Evolutionary conservation across 139 green algal genomes (phyloP).

Genomic region (Monoraphidium neglectum): DNA sequence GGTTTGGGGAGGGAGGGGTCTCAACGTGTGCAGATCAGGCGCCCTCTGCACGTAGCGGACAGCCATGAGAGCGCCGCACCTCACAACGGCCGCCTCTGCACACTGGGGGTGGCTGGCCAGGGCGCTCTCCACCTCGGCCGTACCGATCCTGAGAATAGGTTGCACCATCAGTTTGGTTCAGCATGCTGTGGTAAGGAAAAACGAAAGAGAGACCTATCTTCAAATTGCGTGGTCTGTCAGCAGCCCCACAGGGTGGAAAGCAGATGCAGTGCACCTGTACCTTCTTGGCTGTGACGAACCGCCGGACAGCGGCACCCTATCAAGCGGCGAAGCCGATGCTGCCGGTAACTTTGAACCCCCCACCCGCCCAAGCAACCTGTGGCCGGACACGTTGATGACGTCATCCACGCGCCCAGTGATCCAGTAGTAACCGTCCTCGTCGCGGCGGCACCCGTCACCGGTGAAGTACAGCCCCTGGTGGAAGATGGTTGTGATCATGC

Average conservation of each 20-base stretch:
- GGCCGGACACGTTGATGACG: slow-evolving; percentile 93
- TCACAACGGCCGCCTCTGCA: slow-evolving; percentile 92
- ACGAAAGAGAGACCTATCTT: no score
- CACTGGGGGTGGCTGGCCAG: slow-evolving; percentile 77
- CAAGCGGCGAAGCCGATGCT: no score
- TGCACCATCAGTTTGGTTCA: no score
- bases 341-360: no score
- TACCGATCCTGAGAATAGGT: slow-evolving; percentile 68
- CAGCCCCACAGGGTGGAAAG: no score
- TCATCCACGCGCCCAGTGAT: slow-evolving; percentile 95
- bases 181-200: no score
- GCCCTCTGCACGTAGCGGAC: slow-evolving; percentile 6
- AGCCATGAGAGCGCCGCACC: no score
- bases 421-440: slow-evolving; percentile 76
- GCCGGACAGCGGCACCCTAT: no score
- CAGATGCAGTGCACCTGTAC: no score
- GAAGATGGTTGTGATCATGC: background rate
- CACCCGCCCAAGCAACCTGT: slow-evolving; percentile 48
- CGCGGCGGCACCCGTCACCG: slow-evolving; percentile 63
- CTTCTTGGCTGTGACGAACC: no score
- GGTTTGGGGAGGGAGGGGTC: no score
- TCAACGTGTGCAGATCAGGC: background rate
- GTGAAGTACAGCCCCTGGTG: slow-evolving; percentile 92
- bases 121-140: slow-evolving; percentile 94
- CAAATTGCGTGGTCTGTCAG: no score